Evolutionary conservation across 2,329 filamentous ascomycete genomes (phyloP).

Genomic region (Basipetospora chlamydospora): DNA sequence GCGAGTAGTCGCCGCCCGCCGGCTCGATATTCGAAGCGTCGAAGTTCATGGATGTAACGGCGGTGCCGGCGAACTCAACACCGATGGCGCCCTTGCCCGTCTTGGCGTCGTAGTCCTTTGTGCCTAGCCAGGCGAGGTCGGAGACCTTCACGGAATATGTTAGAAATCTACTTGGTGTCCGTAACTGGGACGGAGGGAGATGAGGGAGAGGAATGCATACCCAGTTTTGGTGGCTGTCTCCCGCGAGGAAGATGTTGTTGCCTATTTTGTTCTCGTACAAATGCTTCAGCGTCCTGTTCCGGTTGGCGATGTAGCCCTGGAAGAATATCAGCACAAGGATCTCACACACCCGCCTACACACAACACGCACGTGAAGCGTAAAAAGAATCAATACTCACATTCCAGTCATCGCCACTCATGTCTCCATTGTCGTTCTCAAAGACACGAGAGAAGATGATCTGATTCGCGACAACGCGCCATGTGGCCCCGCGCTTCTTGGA

Average conservation of each 20-base stretch:
- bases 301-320: slow-evolving; percentile 51
- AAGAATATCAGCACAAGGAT: neutral
- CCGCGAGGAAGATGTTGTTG: slow-evolving; percentile 61
- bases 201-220: slow-evolving; percentile 21
- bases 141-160: slow-evolving; percentile 10
- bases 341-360: neutral
- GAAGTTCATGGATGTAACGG: slow-evolving; percentile 45
- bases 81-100: slow-evolving; percentile 43
- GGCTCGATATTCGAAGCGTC: slow-evolving; percentile 43
- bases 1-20: slow-evolving; percentile 30
- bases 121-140: slow-evolving; percentile 44
- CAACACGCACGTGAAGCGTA: neutral
- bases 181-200: slow-evolving; percentile 3
- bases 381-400: slow-evolving; percentile 12
- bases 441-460: slow-evolving; percentile 51
- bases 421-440: slow-evolving; percentile 16
- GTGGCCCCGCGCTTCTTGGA: slow-evolving; percentile 49
- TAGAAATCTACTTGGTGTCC: too few relatives aligned
- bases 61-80: slow-evolving; percentile 52
- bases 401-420: slow-evolving; percentile 21
- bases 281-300: slow-evolving; percentile 54
- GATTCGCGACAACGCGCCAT: slow-evolving; percentile 59
- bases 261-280: slow-evolving; percentile 53
- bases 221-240: slow-evolving; percentile 56
- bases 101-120: slow-evolving; percentile 32